Conservation (phyloP, 345 rosid species). For the Cardamine chenopodiifolia region DNA sequence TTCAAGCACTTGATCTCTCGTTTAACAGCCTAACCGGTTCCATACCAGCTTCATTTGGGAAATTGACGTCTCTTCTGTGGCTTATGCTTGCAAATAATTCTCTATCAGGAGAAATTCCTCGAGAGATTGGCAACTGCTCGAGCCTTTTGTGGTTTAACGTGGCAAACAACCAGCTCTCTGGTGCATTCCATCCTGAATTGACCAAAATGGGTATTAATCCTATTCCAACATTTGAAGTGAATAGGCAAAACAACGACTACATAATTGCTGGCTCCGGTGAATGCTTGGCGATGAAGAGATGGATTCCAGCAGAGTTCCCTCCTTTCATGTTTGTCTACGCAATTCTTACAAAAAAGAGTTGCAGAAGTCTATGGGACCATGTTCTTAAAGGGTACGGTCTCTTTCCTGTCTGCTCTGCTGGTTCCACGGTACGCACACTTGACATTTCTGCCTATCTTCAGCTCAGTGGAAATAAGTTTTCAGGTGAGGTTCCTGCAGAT, state of each 20-base stretch:
- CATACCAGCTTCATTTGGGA: conserved; percentile 71
- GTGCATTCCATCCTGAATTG: conserved; percentile 63
- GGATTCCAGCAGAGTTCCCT: conserved; percentile 94
- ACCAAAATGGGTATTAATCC: conserved; percentile 64
- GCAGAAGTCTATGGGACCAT: conserved; percentile 74
- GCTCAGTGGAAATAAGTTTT: conserved; percentile 68
- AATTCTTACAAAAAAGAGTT: conserved; percentile 70
- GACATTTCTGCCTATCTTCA: conserved; percentile 79
- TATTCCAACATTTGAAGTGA: conserved; percentile 54
- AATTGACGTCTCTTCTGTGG: conserved; percentile 77
- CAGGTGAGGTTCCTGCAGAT: conserved; percentile 64
- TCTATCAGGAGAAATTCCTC: conserved; percentile 67
- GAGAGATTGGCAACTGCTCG: conserved; percentile 68
- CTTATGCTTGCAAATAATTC: conserved; percentile 89
- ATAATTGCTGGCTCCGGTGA: conserved; percentile 68
- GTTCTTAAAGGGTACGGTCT: conserved; percentile 71
- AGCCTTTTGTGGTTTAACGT: conserved; percentile 91
- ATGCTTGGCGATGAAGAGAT: conserved; percentile 78
- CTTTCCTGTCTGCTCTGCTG: conserved; percentile 60
- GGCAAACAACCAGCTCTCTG: conserved; percentile 75
- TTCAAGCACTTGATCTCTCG: conserved; percentile 91
- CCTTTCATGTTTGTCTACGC: conserved; percentile 78
- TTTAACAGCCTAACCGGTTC: conserved; percentile 66
- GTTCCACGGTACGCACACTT: conserved; percentile 42
- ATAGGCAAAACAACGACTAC: conserved; percentile 40